Conservation (phyloP, 2,329 filamentous ascomycete genomes). For the Lasiodiplodia gonubiensis region DNA sequence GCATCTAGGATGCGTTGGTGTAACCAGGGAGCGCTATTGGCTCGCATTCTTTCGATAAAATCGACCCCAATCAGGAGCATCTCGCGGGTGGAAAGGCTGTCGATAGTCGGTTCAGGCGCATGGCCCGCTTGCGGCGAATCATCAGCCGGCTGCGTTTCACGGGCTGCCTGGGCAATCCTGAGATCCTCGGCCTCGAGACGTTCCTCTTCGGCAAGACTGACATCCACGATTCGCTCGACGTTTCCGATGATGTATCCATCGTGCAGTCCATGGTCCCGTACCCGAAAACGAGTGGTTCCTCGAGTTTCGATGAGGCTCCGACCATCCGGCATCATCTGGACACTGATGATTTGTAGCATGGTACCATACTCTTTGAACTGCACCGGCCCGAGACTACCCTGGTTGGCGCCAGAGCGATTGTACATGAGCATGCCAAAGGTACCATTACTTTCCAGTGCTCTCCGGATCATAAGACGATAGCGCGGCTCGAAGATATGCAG, state of each 20-base stretch:
- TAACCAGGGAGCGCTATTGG: constrained; percentile 74
- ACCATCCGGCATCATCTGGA: constrained; percentile 77
- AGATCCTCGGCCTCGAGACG: constrained; percentile 74
- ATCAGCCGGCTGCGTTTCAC: constrained; percentile 24
- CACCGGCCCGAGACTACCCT: constrained; percentile 56
- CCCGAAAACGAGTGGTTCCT: constrained; percentile 77
- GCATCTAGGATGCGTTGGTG: constrained; percentile 72
- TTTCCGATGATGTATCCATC: constrained; percentile 82
- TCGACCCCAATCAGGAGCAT: constrained; percentile 69
- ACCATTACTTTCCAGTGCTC: constrained; percentile 72
- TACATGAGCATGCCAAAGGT: constrained; percentile 87
- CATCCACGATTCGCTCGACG: constrained; percentile 78
- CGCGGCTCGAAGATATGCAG: constrained; percentile 92
- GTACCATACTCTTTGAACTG: constrained; percentile 79
- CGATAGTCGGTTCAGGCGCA: constrained; percentile 42
- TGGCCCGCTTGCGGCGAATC: constrained; percentile 16
- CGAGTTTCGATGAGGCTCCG: constrained; percentile 80
- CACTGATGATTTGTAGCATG: constrained; percentile 74
- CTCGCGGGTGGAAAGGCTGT: constrained; percentile 70
- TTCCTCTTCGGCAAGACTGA: constrained; percentile 82
- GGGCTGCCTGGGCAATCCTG: constrained; percentile 41
- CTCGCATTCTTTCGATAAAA: constrained; percentile 73
- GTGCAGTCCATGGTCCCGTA: constrained; percentile 66
- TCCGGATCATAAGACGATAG: constrained; percentile 86
- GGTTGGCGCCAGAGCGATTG: constrained; percentile 59